Conservation (phyloP, 106 monocot species). For the Posidonia australis region DNA sequence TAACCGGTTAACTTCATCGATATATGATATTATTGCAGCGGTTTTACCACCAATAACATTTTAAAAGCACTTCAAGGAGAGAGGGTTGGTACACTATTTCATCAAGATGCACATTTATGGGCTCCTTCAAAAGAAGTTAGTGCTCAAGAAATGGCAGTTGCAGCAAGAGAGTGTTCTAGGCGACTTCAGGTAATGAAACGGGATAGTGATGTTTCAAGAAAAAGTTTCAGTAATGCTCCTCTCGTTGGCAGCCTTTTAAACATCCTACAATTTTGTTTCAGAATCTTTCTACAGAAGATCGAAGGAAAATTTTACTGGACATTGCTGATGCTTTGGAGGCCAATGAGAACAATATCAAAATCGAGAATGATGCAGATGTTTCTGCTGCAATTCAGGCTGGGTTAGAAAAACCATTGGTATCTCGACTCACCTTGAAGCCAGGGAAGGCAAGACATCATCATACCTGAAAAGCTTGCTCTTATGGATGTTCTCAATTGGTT, state of each 20-base stretch:
- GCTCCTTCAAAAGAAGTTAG: constrained; percentile 35
- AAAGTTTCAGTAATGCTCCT: too few species aligned
- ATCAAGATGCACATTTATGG: constrained; percentile 61
- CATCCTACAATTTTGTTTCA: neutral
- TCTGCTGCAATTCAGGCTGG: constrained; percentile 58
- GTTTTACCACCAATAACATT: constrained; percentile 63
- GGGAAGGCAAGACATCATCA: constrained; percentile 44
- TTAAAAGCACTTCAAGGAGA: constrained; percentile 74
- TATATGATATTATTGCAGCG: constrained; percentile 27
- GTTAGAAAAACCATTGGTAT: constrained; percentile 69
- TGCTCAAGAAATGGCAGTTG: constrained; percentile 82
- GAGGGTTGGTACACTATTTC: constrained; percentile 79
- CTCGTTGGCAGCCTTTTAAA: too few species aligned
- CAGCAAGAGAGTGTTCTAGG: constrained; percentile 89
- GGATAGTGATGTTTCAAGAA: too few species aligned
- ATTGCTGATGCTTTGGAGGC: constrained; percentile 81
- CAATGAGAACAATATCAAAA: constrained; percentile 54
- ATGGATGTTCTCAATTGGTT: neutral
- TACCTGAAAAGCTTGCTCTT: too few species aligned
- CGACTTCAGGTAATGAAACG: constrained; percentile 52
- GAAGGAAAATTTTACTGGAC: constrained; percentile 70
- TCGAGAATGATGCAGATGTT: constrained; percentile 82
- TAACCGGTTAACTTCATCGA: too few species aligned
- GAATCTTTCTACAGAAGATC: constrained; percentile 57
- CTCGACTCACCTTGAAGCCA: constrained; percentile 70